Conservation (phyloP, 176 grass and related monocot species). For the Ananas comosus region DNA sequence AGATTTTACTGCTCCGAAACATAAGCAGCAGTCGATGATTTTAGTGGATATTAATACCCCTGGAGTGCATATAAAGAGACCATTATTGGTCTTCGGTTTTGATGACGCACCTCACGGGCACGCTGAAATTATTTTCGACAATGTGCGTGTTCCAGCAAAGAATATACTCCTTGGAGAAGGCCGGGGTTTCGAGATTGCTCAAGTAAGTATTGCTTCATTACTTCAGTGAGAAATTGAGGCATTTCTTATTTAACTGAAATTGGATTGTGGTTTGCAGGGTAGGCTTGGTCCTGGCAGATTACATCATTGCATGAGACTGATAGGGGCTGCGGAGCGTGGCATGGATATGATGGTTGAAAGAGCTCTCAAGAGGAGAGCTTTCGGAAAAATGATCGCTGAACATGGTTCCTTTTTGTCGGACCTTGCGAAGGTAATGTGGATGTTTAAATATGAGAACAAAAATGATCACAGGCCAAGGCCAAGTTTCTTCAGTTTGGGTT, state of each 20-base stretch:
- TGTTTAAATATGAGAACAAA: not conserved
- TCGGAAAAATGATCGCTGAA: constrained; percentile 79
- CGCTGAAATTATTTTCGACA: constrained; percentile 85
- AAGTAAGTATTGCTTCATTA: constrained; percentile 34
- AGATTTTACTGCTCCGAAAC: constrained; percentile 68
- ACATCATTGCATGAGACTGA: constrained; percentile 91
- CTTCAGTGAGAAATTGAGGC: not conserved
- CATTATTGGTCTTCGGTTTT: constrained; percentile 83
- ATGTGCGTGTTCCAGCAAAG: constrained; percentile 59
- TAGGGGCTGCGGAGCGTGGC: constrained; percentile 87
- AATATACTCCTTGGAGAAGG: constrained; percentile 94
- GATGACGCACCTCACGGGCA: constrained; percentile 95
- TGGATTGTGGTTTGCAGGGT: constrained; percentile 44
- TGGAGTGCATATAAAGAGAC: constrained; percentile 77
- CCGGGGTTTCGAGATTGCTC: constrained; percentile 89
- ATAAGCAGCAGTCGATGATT: constrained; percentile 95
- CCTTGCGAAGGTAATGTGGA: constrained; percentile 62
- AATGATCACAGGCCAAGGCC: too few species aligned
- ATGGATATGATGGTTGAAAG: constrained; percentile 79
- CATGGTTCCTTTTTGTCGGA: constrained; percentile 87
- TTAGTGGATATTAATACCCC: constrained; percentile 76
- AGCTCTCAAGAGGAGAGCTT: constrained; percentile 63
- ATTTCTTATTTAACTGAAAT: not conserved
- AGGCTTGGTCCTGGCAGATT: constrained; percentile 91
- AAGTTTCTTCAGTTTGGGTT: not conserved